Evolutionary conservation across 495 filamentous ascomycete genomes (phyloP).

Genomic region (Hypoxylon trugodes): DNA sequence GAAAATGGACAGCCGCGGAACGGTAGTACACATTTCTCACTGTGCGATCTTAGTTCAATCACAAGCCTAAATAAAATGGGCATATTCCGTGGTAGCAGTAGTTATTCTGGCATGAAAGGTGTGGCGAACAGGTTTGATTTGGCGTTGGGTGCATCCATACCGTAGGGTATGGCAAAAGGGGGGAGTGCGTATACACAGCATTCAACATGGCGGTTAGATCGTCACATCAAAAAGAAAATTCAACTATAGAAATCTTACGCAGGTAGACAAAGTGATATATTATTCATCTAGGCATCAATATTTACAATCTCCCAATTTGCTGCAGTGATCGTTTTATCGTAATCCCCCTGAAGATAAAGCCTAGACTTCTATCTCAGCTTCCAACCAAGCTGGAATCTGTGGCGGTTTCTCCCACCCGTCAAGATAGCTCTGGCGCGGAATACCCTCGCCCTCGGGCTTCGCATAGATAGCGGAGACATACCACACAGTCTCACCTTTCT

Average conservation of each 20-base stretch:
- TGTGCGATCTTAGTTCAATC: not conserved
- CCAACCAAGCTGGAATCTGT: slow-evolving; percentile 63
- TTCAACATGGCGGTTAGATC: slow-evolving; percentile 34
- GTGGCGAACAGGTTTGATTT: not conserved
- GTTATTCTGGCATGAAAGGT: not conserved
- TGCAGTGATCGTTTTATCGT: not conserved
- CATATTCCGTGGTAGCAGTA: not conserved
- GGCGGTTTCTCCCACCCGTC: slow-evolving; percentile 65
- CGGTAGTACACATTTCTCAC: not conserved
- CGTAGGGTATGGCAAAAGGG: slow-evolving; percentile 10
- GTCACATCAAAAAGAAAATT: slow-evolving; percentile 1
- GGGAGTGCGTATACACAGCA: slow-evolving; percentile 17
- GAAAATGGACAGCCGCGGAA: not conserved
- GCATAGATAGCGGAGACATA: slow-evolving; percentile 62
- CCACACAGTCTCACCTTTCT: slow-evolving; percentile 56
- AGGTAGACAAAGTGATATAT: slow-evolving; percentile 20
- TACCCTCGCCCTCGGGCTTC: slow-evolving; percentile 53
- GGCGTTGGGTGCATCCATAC: slow-evolving; percentile 18
- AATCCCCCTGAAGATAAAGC: not conserved
- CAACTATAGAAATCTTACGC: slow-evolving; percentile 18
- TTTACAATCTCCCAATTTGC: not conserved
- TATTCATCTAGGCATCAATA: slow-evolving; percentile 17
- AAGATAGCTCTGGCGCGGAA: slow-evolving; percentile 51
- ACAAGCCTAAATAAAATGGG: not conserved
- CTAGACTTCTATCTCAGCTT: slow-evolving; percentile 51